These are phyloP conservation scores for Coriaria nepalensis DNA, from an alignment of 306 rosid species.

Conservation along the genomic window DNA sequence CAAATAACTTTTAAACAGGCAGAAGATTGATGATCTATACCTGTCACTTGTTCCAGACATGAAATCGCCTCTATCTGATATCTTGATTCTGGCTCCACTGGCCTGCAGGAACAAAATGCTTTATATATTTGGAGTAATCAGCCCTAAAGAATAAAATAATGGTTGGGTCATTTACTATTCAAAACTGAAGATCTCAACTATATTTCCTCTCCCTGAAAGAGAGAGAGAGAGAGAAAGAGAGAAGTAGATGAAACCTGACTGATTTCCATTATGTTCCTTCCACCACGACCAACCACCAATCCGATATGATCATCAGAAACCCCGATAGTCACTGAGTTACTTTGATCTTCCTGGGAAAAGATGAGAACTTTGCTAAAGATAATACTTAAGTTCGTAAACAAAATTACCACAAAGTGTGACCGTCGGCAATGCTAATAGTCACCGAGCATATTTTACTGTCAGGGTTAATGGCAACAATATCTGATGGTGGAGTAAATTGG, in stretches of 20 bases:
- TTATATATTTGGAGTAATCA: not conserved
- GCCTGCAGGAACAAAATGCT: slow-evolving; percentile 35
- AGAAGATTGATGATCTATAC: slow-evolving; percentile 23
- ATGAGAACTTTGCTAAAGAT: not conserved
- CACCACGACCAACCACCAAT: slow-evolving; percentile 97
- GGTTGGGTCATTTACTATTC: too few species aligned
- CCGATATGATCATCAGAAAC: slow-evolving; percentile 84
- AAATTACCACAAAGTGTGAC: not conserved
- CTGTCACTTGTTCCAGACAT: slow-evolving; percentile 95
- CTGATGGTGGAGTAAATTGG: slow-evolving; percentile 5
- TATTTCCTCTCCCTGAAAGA: too few species aligned
- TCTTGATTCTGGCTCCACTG: slow-evolving; percentile 97
- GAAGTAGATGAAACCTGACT: slow-evolving; percentile 54
- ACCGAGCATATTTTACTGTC: slow-evolving; percentile 2
- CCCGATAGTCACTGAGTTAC: slow-evolving; percentile 75
- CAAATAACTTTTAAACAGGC: not conserved
- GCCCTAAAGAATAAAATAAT: too few species aligned
- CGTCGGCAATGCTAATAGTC: not conserved
- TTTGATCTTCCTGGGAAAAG: slow-evolving; percentile 72
- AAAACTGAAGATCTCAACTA: too few species aligned
- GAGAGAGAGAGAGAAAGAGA: too few species aligned
- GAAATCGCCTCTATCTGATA: slow-evolving; percentile 95
- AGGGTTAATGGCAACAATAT: slow-evolving; percentile 11
- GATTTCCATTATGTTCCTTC: slow-evolving; percentile 83
- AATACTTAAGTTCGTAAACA: slow-evolving; percentile 8